These are phyloP conservation scores for Sabuloglossum arenarium DNA, from an alignment of 495 filamentous ascomycete species.

Conservation along the genomic window DNA sequence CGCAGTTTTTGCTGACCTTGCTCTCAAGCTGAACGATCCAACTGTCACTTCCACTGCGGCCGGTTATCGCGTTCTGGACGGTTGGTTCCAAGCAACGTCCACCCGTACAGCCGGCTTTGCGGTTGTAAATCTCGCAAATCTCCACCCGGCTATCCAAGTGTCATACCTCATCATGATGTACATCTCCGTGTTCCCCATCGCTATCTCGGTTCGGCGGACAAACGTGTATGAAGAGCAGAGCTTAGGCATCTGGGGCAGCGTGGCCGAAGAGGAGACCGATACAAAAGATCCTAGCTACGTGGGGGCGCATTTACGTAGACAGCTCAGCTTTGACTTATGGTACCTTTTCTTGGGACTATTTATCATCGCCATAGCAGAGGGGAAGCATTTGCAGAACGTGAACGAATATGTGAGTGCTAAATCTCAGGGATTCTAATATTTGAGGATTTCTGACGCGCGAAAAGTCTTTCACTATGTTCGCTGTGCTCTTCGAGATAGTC, in stretches of 20 bases:
- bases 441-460: not conserved
- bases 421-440: not conserved
- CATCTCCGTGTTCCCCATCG: conserved; percentile 89
- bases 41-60: conserved; percentile 37
- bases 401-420: conserved; percentile 23
- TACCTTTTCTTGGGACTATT: conserved; percentile 81
- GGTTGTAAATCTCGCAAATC: conserved; percentile 46
- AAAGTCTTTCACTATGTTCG: conserved; percentile 48
- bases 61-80: conserved; percentile 57
- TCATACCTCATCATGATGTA: conserved; percentile 99
- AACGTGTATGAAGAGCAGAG: conserved; percentile 96
- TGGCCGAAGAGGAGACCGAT: conserved; percentile 21
- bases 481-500: conserved; percentile 74
- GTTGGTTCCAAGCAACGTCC: conserved; percentile 68
- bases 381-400: conserved; percentile 31
- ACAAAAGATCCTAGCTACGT: conserved; percentile 60
- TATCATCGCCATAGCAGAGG: conserved; percentile 70
- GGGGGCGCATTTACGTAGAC: conserved; percentile 65
- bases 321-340: conserved; percentile 89
- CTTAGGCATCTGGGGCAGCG: conserved; percentile 49
- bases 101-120: conserved; percentile 80
- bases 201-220: conserved; percentile 78
- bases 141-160: conserved; percentile 84
- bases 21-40: conserved; percentile 38
- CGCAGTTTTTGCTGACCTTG: conserved; percentile 10